phyloP scores from a whole-genome alignment of 2,329 filamentous ascomycete species.

The Fusarium hainanense region DNA sequence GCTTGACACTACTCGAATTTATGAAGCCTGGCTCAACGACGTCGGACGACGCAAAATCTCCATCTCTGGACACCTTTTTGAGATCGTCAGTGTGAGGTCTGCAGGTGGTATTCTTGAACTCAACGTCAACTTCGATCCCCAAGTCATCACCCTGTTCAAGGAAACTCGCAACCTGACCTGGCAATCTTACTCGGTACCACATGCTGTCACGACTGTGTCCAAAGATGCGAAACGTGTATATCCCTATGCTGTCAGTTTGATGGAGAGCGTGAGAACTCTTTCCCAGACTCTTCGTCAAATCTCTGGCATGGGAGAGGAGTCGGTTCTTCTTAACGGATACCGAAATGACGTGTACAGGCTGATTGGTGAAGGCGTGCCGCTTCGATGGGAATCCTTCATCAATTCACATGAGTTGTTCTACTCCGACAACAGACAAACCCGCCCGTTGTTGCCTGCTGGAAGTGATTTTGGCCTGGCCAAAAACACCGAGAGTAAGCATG shows the following conservation, averaged over 20 bases:
- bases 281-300: constrained; percentile 89
- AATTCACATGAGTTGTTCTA: constrained; percentile 90
- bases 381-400: constrained; percentile 98
- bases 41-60: constrained; percentile 89
- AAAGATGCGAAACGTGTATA: constrained; percentile 99
- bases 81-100: constrained; percentile 87
- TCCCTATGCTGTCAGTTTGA: constrained; percentile 95
- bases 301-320: constrained; percentile 84
- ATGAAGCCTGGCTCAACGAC: constrained; percentile 94
- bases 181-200: constrained; percentile 94
- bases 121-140: constrained; percentile 94
- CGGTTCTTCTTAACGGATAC: constrained; percentile 89
- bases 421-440: constrained; percentile 62
- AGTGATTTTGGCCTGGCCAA: constrained; percentile 59
- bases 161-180: constrained; percentile 96
- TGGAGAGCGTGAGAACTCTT: constrained; percentile 97
- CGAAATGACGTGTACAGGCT: constrained; percentile 88
- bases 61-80: constrained; percentile 92
- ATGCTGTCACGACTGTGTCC: constrained; percentile 92
- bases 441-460: constrained; percentile 55
- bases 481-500: constrained; percentile 87
- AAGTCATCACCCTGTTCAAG: constrained; percentile 98
- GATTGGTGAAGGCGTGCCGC: constrained; percentile 85
- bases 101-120: constrained; percentile 90
- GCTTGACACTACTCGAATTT: constrained; percentile 92